Percentiles rank a stretch among this genome's conserved stretches.
These are phyloP conservation scores for Fusarium pilosicola DNA, from an alignment of 2,329 filamentous ascomycete species.

Conservation along the genomic window DNA sequence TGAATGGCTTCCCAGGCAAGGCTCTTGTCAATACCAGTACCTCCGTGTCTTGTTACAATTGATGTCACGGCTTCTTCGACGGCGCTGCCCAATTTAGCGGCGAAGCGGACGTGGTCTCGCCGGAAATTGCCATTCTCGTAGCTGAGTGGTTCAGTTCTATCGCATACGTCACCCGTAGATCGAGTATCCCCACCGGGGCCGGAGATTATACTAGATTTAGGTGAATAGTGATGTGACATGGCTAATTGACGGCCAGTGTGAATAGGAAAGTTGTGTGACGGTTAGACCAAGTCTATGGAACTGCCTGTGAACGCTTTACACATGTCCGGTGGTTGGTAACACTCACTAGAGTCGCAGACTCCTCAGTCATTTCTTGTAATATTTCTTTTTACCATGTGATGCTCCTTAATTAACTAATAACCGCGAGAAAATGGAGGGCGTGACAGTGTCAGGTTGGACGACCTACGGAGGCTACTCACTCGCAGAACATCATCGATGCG, in stretches of 20 bases:
- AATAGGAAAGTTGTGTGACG: background rate
- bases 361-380: background rate
- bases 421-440: background rate
- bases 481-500: background rate
- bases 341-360: background rate
- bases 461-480: background rate
- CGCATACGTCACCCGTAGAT: background rate
- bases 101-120: background rate
- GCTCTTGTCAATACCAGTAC: background rate
- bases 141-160: background rate
- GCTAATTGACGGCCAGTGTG: background rate
- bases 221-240: background rate
- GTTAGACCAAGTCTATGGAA: background rate
- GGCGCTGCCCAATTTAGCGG: background rate
- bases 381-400: background rate
- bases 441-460: background rate
- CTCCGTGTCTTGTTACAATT: background rate
- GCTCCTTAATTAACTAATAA: accelerated
- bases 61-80: background rate
- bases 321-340: background rate
- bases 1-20: background rate
- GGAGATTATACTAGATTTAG: background rate
- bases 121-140: background rate
- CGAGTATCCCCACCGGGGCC: background rate
- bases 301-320: background rate